Percentiles rank a stretch among this genome's conserved stretches.
phyloP scores from a whole-genome alignment of 148 eudicot species.

The Rhododendron vialii region DNA sequence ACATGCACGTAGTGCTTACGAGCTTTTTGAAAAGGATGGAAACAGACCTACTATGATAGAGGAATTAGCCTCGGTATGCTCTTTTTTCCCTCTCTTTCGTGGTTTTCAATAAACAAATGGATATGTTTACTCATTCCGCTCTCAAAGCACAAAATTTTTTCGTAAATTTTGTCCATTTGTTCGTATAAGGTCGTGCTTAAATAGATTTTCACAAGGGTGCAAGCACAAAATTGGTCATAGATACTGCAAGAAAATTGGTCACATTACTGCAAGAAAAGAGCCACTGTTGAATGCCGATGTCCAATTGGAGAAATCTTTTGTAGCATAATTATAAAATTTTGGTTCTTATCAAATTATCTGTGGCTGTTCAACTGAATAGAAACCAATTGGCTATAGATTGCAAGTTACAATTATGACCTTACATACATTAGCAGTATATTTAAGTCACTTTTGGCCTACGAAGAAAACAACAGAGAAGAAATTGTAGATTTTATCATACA shows the following conservation, averaged over 20 bases:
- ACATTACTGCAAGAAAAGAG: background rate
- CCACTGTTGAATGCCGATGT: background rate
- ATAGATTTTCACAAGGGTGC: background rate
- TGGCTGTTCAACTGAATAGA: background rate
- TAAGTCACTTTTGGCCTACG: slow-evolving; percentile 16
- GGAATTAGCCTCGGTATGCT: slow-evolving; percentile 82
- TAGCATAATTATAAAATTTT: background rate
- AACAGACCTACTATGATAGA: slow-evolving; percentile 91
- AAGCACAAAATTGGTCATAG: background rate
- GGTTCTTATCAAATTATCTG: background rate
- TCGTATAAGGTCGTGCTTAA: background rate
- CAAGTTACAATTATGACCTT: background rate
- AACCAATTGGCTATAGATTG: background rate
- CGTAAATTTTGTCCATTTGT: background rate
- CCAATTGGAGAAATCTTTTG: background rate
- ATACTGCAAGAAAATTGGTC: too few species aligned
- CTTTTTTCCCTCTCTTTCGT: background rate
- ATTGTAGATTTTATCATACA: background rate
- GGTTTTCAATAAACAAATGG: background rate
- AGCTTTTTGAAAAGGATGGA: slow-evolving; percentile 90
- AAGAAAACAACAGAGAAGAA: background rate
- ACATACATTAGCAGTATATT: slow-evolving; percentile 12
- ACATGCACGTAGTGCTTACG: slow-evolving; percentile 78
- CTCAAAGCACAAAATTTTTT: background rate
- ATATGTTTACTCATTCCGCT: background rate